These are phyloP conservation scores for Pachysandra terminalis DNA, from an alignment of 164 flowering plant species.

Conservation along the genomic window DNA sequence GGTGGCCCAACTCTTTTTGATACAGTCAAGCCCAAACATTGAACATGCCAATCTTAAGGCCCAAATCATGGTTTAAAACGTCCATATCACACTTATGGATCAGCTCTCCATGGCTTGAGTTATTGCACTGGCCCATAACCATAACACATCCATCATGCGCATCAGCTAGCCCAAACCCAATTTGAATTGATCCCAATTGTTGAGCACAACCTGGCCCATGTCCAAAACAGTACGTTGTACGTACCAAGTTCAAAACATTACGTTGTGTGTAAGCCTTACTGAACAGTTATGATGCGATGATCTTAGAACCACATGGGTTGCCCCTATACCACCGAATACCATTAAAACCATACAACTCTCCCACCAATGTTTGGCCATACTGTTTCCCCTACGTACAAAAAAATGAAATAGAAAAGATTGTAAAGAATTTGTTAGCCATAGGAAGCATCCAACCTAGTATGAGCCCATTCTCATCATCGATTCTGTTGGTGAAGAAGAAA, in stretches of 20 bases:
- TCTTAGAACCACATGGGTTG: not conserved
- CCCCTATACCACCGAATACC: conserved; percentile 5
- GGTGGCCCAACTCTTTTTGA: not conserved
- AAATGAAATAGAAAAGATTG: conserved; percentile 5
- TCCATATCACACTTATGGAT: too few species aligned
- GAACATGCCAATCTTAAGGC: too few species aligned
- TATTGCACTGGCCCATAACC: too few species aligned
- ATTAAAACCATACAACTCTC: not conserved
- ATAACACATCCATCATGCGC: too few species aligned
- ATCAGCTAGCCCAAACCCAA: too few species aligned
- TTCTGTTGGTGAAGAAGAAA: conserved; percentile 9
- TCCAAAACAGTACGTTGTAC: too few species aligned
- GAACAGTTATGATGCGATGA: not conserved
- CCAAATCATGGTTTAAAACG: too few species aligned
- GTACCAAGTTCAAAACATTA: too few species aligned
- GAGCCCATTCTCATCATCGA: not conserved
- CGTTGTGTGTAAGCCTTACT: not conserved
- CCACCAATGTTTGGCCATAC: conserved; percentile 3
- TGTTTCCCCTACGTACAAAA: conserved; percentile 3
- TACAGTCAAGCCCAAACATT: too few species aligned
- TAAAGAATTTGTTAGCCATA: not conserved
- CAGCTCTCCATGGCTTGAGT: too few species aligned
- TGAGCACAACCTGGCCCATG: too few species aligned
- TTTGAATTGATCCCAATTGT: too few species aligned
- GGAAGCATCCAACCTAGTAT: not conserved